Base-by-base conservation (phyloP, 2,329 filamentous ascomycete genomes). In the Achaetomium macrosporum region DNA sequence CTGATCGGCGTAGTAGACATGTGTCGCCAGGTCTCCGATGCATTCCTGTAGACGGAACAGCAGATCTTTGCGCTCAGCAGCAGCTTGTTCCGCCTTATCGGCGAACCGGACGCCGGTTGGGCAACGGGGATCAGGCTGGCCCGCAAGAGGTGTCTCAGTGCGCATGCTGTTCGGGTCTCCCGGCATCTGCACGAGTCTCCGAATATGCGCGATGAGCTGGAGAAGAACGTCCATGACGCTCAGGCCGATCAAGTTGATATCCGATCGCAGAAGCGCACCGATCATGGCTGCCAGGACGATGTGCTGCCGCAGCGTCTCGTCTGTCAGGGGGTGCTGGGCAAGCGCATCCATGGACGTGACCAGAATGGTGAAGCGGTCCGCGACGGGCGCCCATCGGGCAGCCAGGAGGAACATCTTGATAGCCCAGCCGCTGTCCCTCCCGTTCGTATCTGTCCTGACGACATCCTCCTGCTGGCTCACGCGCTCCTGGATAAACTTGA, bases 1-100 rank as follows among this genome's bases (percentile, higher is more conserved):
- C 69, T 99, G 93, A 62, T 97, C 92, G 1, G 88, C 88, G 67
- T 99, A 99, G 73, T 99, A 99, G 31, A 96, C 85, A 65, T 99
- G 93, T 0, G 89, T 96, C 2, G 91, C 90, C 29, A 99, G 75
- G 66, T 91, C 83, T n/a, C 90, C 90, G 56, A 96, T 90, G 69
- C 89, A 95, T 60, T 81, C 78, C 66, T 93, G 85, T 15, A 97
- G 77, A 31, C 84, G 81, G 33, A 75, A 69, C 29, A 96, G 72
- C 15, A 96, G 75, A 59, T 84, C 78, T 57, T 77, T 76, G 46
- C 84, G 78, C 52, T 85, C 78, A 7, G 76, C 50, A 61, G 65
- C 51, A 59, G 58, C 43, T 56, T 63, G 63, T 3, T 69, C 65
- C 10, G 62, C 65, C 46, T 67, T 65, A 39, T 70, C 69, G 29